Conservation (phyloP, 345 rosid genomes). For the Arabidopsis thaliana region TAIR10.1 NC_003076.8:22423001-22423500, state of each 20-base stretch:
- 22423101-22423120: constrained; percentile 60
- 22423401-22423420: constrained; percentile 4
- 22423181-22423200: background rate
- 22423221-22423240: background rate
- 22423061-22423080: constrained; percentile 97
- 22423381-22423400: background rate
- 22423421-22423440: background rate
- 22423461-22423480: constrained; percentile 95
- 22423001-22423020: constrained; percentile 34
- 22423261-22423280: background rate
- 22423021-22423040: constrained; percentile 50
- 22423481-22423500: constrained; percentile 91
- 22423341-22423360: background rate
- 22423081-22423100: constrained; percentile 98
- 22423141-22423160: constrained; percentile 2
- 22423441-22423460: constrained; percentile 74
- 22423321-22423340: background rate
- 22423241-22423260: background rate
- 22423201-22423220: background rate
- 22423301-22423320: background rate
- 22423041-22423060: constrained; percentile 85
- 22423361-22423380: background rate
- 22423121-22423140: constrained; percentile 8
- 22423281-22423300: background rate
- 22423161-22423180: background rate